Evolutionary conservation across 2,329 filamentous ascomycete genomes (phyloP).

Genomic region (Coleophoma cylindrospora): DNA sequence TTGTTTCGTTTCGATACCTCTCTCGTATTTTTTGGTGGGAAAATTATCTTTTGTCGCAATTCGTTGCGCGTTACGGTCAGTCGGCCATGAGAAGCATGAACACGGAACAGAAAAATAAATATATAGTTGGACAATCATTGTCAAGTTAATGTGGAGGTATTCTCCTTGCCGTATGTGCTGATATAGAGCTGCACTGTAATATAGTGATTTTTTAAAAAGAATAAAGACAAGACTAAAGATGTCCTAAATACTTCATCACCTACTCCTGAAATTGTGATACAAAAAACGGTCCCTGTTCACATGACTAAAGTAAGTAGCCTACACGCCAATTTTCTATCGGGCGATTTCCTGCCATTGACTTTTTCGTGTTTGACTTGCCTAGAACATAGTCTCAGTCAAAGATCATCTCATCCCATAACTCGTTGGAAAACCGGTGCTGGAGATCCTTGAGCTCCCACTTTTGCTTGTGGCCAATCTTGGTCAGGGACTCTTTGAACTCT

Average conservation of each 20-base stretch:
- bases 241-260: neutral
- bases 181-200: neutral
- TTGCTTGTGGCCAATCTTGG: too few relatives aligned
- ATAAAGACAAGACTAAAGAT: neutral
- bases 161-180: neutral
- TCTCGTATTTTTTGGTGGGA: conserved; percentile 12
- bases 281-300: too few relatives aligned
- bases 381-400: too few relatives aligned
- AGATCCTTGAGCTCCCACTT: too few relatives aligned
- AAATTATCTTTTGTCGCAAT: neutral
- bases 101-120: neutral
- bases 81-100: neutral
- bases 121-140: neutral
- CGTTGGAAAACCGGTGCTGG: too few relatives aligned
- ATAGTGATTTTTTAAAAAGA: neutral
- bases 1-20: conserved; percentile 14
- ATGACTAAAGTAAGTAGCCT: too few relatives aligned
- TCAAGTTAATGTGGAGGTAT: neutral
- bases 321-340: too few relatives aligned
- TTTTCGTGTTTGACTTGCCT: too few relatives aligned
- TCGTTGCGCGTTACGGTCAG: conserved; percentile 1
- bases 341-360: too few relatives aligned
- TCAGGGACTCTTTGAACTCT: too few relatives aligned
- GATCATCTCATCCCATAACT: too few relatives aligned
- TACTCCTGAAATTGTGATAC: neutral